Conservation (phyloP, 257 asterid genomes). For the Przewalskia tangutica region DNA sequence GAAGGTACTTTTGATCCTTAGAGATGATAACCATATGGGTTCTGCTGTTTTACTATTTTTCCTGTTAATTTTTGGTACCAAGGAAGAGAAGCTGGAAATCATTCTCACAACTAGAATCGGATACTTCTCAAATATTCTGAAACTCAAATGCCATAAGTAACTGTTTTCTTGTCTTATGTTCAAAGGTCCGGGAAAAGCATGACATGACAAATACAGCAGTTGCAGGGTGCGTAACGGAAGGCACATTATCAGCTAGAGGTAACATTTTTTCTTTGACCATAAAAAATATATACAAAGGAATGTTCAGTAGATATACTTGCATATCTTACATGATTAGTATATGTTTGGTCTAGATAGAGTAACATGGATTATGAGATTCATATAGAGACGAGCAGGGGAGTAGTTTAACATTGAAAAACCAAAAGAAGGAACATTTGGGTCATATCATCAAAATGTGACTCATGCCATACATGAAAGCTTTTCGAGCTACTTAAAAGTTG, state of each 20-base stretch:
- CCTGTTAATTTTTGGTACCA: background rate
- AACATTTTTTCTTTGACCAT: conserved; percentile 2
- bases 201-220: conserved; percentile 80
- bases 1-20: conserved; percentile 36
- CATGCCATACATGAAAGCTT: background rate
- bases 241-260: conserved; percentile 81
- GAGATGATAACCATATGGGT: background rate
- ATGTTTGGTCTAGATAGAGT: background rate
- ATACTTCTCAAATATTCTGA: background rate
- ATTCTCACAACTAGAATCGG: background rate
- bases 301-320: background rate
- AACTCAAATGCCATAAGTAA: background rate
- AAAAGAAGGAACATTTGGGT: background rate
- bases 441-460: background rate
- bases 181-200: conserved; percentile 87
- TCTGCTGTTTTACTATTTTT: background rate
- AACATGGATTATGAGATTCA: background rate
- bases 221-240: conserved; percentile 93
- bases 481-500: no score
- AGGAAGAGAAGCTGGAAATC: background rate
- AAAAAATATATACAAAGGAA: background rate
- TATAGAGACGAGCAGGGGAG: background rate
- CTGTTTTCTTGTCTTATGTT: conserved; percentile 12
- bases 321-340: background rate
- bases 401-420: background rate